Percentiles rank a stretch among this genome's conserved stretches.
Evolutionary conservation across 495 filamentous ascomycete genomes (phyloP).

Genomic region (Acidomyces sp.): DNA sequence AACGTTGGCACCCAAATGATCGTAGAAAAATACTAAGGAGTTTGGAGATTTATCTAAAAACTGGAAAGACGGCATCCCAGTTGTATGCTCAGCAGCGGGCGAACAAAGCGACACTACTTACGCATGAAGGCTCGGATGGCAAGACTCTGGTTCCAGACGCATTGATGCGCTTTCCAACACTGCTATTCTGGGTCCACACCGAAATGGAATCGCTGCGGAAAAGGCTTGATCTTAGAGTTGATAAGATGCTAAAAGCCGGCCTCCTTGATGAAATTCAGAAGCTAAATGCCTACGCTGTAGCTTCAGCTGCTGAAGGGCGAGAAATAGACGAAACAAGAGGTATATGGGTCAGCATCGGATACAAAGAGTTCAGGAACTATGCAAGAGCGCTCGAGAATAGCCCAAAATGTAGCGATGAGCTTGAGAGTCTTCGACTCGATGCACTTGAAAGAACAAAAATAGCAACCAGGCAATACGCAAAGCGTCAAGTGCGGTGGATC

Average conservation of each 20-base stretch:
- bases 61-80: constrained; percentile 68
- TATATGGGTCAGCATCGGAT: constrained; percentile 93
- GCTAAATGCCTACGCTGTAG: constrained; percentile 43
- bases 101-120: neutral
- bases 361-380: constrained; percentile 73
- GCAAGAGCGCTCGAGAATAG: constrained; percentile 38
- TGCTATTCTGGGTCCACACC: constrained; percentile 83
- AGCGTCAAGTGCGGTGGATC: constrained; percentile 74
- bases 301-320: constrained; percentile 36
- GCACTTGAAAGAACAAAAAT: constrained; percentile 51
- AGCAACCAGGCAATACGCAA: constrained; percentile 78
- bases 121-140: too few species aligned
- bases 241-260: constrained; percentile 67
- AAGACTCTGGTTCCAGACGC: constrained; percentile 11
- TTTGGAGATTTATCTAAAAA: constrained; percentile 74
- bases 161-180: constrained; percentile 39
- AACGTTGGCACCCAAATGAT: constrained; percentile 89
- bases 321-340: constrained; percentile 58
- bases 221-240: constrained; percentile 63
- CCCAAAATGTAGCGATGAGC: constrained; percentile 27
- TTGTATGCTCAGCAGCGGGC: constrained; percentile 65
- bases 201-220: constrained; percentile 48
- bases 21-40: constrained; percentile 78
- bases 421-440: constrained; percentile 31
- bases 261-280: constrained; percentile 53